Evolutionary conservation across 805 yeast genomes (phyloP), one percentile per base, ranked within the genome.

Genomic region (Kodamaea kakaduensis): DNA sequence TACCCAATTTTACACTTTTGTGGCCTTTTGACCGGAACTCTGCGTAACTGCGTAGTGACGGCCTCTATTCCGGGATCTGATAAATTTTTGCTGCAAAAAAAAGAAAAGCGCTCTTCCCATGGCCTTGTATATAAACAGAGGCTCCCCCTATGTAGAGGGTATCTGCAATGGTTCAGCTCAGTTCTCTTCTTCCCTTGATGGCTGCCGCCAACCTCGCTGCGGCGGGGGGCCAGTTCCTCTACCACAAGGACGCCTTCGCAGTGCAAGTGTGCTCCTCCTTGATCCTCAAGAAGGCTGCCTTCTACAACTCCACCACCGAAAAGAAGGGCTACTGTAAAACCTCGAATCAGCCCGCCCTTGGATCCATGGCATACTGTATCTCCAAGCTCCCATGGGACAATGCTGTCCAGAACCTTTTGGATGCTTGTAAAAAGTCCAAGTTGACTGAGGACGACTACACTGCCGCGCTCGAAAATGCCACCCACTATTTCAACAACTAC

Each of bases 391-490:
- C 61, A 13, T 38, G 44, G 31, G 40, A 42, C 8, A 42, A 44
- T 10, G 60, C 59, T 27, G 28, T 41, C 15, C 23, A 30, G 13
- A 40, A 52, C 14, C 31, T 41, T 23, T 37, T 62, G 14, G 46
- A 49, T 12, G 25, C 29, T 0, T 44, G 41, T 36, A 52, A 59
- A 32, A 40, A 22, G 10, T 33, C 40, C 21, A 35, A 40, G 20
- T 50, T 63, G 30, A 64, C 74, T 1, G 38, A 37, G 21, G 59
- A 51, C 10, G 50, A 51, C 12, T 52, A 67, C 34, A 44, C 57
- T n/a, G 57, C 47, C 3, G 52, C 69, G 4, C 72, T 61, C 37
- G 44, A 51, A 4, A 69, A 67, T 42, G 76, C 75, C 4, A 56
- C 75, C 6, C 32, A 54, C 3, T 61, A 61, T 43, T 50, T 69